Evolutionary conservation across 148 eudicot genomes (phyloP).

Genomic region (Chenopodium quinoa): DNA sequence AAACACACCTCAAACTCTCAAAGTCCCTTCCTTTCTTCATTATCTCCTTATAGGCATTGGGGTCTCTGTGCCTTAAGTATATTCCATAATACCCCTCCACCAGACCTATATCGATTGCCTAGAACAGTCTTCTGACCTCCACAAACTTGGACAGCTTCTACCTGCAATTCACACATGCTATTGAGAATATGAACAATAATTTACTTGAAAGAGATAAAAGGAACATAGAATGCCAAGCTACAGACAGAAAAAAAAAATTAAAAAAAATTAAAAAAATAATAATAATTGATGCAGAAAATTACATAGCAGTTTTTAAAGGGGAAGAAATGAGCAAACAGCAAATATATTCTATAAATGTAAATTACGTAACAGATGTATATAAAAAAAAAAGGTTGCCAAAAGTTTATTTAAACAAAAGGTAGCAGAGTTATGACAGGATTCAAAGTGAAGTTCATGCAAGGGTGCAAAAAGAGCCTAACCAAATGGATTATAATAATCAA

Average conservation of each 20-base stretch:
- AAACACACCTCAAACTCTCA: slow-evolving; percentile 80
- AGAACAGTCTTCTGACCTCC: slow-evolving; percentile 86
- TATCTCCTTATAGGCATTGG: slow-evolving; percentile 80
- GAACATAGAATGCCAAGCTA: neutral
- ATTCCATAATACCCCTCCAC: slow-evolving; percentile 86
- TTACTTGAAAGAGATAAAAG: neutral
- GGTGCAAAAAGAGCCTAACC: neutral
- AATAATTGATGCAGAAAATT: neutral
- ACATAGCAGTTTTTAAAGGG: neutral
- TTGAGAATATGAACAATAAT: slow-evolving; percentile 5
- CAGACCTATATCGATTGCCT: slow-evolving; percentile 59
- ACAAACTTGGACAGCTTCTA: slow-evolving; percentile 87
- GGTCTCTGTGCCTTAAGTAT: slow-evolving; percentile 72
- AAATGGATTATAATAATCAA: neutral
- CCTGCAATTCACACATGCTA: slow-evolving; percentile 40
- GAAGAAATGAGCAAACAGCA: neutral
- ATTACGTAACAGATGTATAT: neutral
- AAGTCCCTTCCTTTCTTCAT: slow-evolving; percentile 80
- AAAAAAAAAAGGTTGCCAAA: neutral
- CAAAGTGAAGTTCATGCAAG: neutral
- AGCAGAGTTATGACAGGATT: neutral
- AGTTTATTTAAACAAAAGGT: neutral
- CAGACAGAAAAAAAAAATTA: neutral
- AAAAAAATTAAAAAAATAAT: too few relatives aligned
- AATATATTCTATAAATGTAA: too few relatives aligned